Conservation (phyloP, 2,329 filamentous ascomycete species). For the Botrytis elliptica region DNA sequence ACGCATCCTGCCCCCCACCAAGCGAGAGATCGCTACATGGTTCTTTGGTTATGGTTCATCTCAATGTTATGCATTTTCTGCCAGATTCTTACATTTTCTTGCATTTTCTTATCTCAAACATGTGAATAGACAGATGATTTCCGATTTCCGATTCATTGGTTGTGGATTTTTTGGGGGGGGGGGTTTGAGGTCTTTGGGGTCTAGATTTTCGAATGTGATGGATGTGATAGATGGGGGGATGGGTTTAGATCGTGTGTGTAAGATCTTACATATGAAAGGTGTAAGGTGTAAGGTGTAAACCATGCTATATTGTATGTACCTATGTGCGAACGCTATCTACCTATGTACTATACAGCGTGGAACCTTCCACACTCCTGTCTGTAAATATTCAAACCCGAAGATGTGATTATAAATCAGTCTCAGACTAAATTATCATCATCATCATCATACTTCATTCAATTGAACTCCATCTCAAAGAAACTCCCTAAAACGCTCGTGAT, state of each 20-base stretch:
- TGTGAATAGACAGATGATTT: not conserved
- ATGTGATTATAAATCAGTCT: not conserved
- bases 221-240: not conserved
- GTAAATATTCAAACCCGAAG: not conserved
- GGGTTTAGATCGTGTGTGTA: too few relatives aligned
- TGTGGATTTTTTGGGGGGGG: too few relatives aligned
- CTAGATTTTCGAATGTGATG: not conserved
- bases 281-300: not conserved
- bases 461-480: not conserved
- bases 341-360: not conserved
- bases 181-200: too few relatives aligned
- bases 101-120: not conserved
- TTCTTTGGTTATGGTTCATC: not conserved
- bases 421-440: not conserved
- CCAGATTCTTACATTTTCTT: too few relatives aligned
- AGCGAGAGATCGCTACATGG: not conserved
- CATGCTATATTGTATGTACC: not conserved
- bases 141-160: not conserved
- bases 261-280: too few relatives aligned
- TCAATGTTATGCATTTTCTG: not conserved
- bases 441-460: not conserved
- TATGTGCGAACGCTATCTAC: not conserved
- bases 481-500: not conserved
- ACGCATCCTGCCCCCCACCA: not conserved
- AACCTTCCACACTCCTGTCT: not conserved